Conservation (phyloP, 306 rosid genomes). For the Hylodesmum podocarpum region DNA sequence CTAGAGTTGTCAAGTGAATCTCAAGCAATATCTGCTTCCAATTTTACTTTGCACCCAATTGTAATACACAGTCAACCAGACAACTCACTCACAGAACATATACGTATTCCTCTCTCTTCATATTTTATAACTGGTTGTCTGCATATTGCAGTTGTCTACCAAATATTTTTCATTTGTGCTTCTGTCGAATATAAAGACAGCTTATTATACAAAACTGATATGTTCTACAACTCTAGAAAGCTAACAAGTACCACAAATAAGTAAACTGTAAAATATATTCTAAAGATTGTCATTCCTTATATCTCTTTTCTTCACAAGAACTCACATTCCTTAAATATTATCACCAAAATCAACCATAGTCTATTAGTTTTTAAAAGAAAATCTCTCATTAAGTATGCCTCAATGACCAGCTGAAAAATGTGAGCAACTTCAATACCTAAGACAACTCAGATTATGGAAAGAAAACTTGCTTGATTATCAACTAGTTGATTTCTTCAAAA, state of each 20-base stretch:
- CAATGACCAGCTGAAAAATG: neutral
- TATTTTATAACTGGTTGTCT: too few species aligned
- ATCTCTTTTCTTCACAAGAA: neutral
- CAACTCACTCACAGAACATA: too few species aligned
- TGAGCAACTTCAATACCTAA: neutral
- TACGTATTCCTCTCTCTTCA: too few species aligned
- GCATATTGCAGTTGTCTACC: too few species aligned
- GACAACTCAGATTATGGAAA: neutral
- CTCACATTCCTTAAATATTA: neutral
- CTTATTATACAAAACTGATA: neutral
- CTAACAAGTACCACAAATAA: neutral
- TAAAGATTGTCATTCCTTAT: neutral
- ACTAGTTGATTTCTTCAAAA: neutral
- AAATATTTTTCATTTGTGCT: too few species aligned
- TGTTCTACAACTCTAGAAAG: neutral
- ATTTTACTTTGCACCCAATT: too few species aligned
- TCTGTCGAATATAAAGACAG: neutral
- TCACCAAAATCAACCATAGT: neutral
- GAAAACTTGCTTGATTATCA: neutral
- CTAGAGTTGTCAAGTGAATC: too few species aligned
- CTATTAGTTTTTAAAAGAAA: neutral
- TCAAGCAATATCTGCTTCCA: too few species aligned
- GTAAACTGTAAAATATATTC: neutral
- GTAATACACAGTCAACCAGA: too few species aligned
- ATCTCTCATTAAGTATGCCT: neutral